Evolutionary conservation across 768 basidiomycete species (phyloP).

Genomic region (Suillus sp.): DNA sequence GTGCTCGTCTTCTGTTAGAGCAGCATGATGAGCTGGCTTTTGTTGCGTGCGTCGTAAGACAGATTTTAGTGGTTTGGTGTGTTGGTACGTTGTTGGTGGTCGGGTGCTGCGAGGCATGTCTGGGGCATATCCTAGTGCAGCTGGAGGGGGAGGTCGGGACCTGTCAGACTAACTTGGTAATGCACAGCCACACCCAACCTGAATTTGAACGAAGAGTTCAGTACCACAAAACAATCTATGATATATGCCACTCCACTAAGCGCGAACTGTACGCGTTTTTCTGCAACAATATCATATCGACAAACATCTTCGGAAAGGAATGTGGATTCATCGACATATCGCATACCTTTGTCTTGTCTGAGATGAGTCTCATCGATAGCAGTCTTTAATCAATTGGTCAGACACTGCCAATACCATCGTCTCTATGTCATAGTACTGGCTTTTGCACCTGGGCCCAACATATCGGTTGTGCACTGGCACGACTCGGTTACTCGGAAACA

Average conservation of each 20-base stretch:
- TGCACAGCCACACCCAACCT: conserved; percentile 1
- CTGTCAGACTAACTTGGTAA: background rate
- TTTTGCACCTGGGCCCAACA: background rate
- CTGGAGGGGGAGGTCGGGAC: background rate
- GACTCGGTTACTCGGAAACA: background rate
- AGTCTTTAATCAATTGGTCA: background rate
- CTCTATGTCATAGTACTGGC: background rate
- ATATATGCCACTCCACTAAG: background rate
- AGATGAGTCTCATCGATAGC: too few relatives aligned
- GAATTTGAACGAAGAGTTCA: too few relatives aligned
- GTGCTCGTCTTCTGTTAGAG: conserved; percentile 10
- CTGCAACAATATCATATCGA: background rate
- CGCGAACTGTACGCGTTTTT: background rate
- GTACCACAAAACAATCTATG: background rate
- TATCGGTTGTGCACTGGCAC: background rate
- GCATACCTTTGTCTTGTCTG: background rate
- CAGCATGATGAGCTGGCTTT: conserved; percentile 10
- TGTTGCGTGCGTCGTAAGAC: conserved; percentile 17
- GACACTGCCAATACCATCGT: too few relatives aligned
- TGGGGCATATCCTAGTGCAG: background rate
- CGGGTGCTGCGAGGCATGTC: conserved; percentile 19
- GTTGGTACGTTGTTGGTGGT: conserved; percentile 10
- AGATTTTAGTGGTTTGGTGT: conserved; percentile 13
- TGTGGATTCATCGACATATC: background rate
- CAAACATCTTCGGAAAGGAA: background rate